phyloP scores from a whole-genome alignment of 2,329 filamentous ascomycete species.

The Diaporthe destruens region DNA sequence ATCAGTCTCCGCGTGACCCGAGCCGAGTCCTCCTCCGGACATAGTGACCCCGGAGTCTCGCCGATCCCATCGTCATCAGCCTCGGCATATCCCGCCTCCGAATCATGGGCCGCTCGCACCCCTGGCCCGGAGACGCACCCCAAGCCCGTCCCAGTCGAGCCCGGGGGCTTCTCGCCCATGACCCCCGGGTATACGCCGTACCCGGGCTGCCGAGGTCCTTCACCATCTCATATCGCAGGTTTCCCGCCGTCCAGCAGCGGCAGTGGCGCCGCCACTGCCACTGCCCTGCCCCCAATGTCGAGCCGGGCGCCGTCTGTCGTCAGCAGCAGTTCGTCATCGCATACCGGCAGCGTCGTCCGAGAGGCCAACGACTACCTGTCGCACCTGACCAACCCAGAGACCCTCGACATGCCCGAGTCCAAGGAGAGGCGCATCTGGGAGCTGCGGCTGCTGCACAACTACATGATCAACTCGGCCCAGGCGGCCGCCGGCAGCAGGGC shows the following conservation, averaged over 20 bases:
- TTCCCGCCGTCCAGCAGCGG: conserved; percentile 7
- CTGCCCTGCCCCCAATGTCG: not conserved
- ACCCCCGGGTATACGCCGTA: conserved; percentile 12
- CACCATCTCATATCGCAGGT: conserved; percentile 3
- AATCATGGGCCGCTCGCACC: not conserved
- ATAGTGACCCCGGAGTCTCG: conserved; percentile 43
- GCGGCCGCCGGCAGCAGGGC: conserved; percentile 44
- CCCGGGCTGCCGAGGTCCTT: conserved; percentile 1
- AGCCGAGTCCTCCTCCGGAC: conserved; percentile 44
- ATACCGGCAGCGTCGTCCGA: conserved; percentile 12
- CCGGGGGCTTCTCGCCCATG: not conserved
- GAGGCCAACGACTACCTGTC: conserved; percentile 45
- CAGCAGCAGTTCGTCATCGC: conserved; percentile 26
- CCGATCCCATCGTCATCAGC: conserved; percentile 37
- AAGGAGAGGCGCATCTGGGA: conserved; percentile 54
- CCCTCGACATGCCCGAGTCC: conserved; percentile 51
- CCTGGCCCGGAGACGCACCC: conserved; percentile 3
- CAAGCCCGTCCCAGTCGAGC: conserved; percentile 18
- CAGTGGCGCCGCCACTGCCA: not conserved
- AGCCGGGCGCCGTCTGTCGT: conserved; percentile 23
- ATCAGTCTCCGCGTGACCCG: conserved; percentile 29
- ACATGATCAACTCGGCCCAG: conserved; percentile 49
- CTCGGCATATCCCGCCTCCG: not conserved
- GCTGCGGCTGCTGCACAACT: conserved; percentile 53
- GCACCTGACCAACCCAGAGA: conserved; percentile 37